phyloP scores from a whole-genome alignment of 176 grass and related monocot genomes.

The Rhynchospora tenuis region DNA sequence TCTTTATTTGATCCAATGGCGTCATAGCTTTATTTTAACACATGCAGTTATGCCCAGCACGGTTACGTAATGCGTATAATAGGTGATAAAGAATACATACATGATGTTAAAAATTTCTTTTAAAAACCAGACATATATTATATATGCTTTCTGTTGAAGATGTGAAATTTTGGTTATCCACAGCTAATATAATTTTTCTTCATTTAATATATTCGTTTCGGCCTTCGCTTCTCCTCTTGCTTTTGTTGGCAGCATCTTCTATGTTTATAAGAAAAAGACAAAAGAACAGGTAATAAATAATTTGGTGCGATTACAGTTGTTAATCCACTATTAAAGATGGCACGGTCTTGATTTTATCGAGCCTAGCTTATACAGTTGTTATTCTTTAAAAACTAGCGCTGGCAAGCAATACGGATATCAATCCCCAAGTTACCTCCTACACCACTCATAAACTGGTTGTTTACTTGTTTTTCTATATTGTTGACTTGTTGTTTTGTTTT shows the following conservation, averaged over 20 bases:
- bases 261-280: not conserved
- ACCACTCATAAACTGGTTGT: not conserved
- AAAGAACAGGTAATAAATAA: slow-evolving; percentile 7
- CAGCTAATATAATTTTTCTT: not conserved
- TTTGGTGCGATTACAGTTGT: slow-evolving; percentile 12
- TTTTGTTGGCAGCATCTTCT: not conserved
- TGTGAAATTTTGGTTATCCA: not conserved
- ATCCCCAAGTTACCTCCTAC: not conserved
- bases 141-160: not conserved
- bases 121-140: not conserved
- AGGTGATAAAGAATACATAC: not conserved
- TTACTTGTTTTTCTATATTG: not conserved
- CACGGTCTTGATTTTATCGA: not conserved
- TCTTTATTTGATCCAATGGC: not conserved
- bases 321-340: not conserved
- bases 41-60: not conserved
- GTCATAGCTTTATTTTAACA: not conserved
- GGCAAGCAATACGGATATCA: not conserved
- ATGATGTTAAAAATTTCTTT: not conserved
- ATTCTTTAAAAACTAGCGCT: not conserved
- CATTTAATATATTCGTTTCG: not conserved
- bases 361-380: not conserved
- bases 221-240: too few species aligned
- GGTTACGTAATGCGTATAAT: not conserved
- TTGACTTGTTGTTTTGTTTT: not conserved